phyloP scores from a whole-genome alignment of 1,284 basidiomycete genomes.

The Irpex sp. region DNA sequence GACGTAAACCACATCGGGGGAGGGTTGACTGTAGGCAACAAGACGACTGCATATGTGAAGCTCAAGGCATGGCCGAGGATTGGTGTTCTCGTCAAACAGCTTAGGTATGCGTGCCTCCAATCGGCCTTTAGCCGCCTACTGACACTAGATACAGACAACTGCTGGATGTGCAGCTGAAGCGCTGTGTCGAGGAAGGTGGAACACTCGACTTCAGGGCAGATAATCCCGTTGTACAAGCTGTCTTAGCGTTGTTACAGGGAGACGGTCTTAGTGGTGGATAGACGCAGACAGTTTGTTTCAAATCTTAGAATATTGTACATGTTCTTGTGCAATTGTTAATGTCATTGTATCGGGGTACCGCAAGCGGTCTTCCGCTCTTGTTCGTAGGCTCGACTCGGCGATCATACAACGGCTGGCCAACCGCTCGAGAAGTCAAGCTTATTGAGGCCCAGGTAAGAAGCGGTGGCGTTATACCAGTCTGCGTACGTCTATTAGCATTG shows the following conservation, averaged over 20 bases:
- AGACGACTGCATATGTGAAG: conserved; percentile 40
- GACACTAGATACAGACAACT: conserved; percentile 40
- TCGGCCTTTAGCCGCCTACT: neutral
- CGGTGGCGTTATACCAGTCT: neutral
- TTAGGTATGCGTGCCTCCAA: conserved; percentile 48
- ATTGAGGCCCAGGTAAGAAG: neutral
- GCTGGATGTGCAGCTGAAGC: conserved; percentile 64
- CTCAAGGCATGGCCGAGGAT: conserved; percentile 84
- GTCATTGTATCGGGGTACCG: too few species aligned
- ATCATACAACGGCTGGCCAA: neutral
- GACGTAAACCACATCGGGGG: conserved; percentile 75
- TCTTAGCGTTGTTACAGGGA: conserved; percentile 60
- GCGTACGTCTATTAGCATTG: neutral
- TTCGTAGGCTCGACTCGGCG: neutral
- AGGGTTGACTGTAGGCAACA: conserved; percentile 62
- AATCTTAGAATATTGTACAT: neutral
- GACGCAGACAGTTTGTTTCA: neutral
- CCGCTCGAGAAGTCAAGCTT: neutral
- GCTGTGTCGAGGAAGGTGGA: conserved; percentile 48
- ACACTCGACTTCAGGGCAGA: conserved; percentile 43
- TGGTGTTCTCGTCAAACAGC: conserved; percentile 83
- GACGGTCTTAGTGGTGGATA: conserved; percentile 40
- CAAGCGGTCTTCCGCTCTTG: too few species aligned
- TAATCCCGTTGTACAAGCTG: conserved; percentile 61
- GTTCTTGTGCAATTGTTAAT: too few species aligned